Evolutionary conservation across 306 rosid genomes (phyloP), one percentile per base, ranked within the genome.

Genomic region (Trichosanthes cucumerina): DNA sequence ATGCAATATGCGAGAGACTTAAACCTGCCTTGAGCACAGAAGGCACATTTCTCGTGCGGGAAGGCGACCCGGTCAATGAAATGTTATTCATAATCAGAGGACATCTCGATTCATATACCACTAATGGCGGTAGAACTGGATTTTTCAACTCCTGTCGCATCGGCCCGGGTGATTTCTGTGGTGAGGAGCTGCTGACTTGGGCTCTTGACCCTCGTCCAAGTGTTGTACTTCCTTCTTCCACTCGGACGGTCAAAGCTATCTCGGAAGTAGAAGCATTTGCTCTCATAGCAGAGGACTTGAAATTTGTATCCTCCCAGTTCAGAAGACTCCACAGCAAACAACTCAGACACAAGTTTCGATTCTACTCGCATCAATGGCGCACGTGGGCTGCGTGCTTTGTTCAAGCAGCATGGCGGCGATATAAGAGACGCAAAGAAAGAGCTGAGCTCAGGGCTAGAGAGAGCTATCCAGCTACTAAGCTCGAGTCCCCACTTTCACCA

Each of bases 211-310:
- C 97, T n/a, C 75, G 96, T 43, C 89, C 97, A 14, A 83, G 87
- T 77, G 89, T 85, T 14, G 83, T 84, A 50, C 92, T 92, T 15
- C 99, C 99, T 10, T 89, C 90, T 1, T 96, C 99, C 1, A 92
- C 97, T 4, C 85, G 99, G 78, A 91, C 99, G 0, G 96, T 96
- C 31, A 89, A 88, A 46, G 93, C 97, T 65, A 79, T 87, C 23
- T 87, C 96, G 0, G 97, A 96, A 84, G 97, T 96, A 1, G 99
- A 96, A 80, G 99, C 99, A 3, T 96, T 96, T 83, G 97, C 98
- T 63, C 88, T 96, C 23, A 87, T 82, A n/a, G 97, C 97, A 1
- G 97, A 96, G 59, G 99, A 96, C 83, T 81, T 96, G 23, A 92
- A 91, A 19, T 96, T 96, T 63, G 99, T 96, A 24, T 96, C 98